phyloP scores from a whole-genome alignment of 2,329 filamentous ascomycete species.

The Cadophora malorum region DNA sequence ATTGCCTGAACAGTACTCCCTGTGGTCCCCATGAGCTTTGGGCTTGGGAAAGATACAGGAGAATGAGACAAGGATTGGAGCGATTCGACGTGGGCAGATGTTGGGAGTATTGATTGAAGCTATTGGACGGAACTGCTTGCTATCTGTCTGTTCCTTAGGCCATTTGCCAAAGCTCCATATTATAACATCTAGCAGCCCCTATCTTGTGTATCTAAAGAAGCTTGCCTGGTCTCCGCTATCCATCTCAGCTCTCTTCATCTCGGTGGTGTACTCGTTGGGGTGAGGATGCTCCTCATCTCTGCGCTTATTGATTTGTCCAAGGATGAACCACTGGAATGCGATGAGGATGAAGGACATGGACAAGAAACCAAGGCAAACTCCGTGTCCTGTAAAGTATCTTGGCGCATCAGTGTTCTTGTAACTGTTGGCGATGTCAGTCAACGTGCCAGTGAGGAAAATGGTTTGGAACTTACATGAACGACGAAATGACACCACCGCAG shows the following conservation, averaged over 20 bases:
- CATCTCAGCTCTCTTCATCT: constrained; percentile 23
- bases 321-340: constrained; percentile 15
- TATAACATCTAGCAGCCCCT: neutral
- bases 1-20: no score
- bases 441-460: neutral
- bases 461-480: constrained; percentile 15
- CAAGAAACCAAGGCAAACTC: constrained; percentile 19
- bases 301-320: constrained; percentile 18
- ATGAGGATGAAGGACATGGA: constrained; percentile 21
- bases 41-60: neutral
- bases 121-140: neutral
- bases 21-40: no score
- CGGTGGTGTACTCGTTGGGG: constrained; percentile 17
- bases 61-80: neutral
- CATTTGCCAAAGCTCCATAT: neutral
- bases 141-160: neutral
- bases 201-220: constrained; percentile 26
- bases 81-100: neutral
- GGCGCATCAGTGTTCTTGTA: constrained; percentile 22
- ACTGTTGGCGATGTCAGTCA: neutral
- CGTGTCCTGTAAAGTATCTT: constrained; percentile 18
- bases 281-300: constrained; percentile 19
- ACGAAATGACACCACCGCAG: constrained; percentile 29
- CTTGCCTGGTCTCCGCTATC: constrained; percentile 23
- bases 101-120: neutral